These are phyloP conservation scores for Oryza meridionalis DNA, from an alignment of 176 grass and related monocot species.

Conservation along the genomic window DNA sequence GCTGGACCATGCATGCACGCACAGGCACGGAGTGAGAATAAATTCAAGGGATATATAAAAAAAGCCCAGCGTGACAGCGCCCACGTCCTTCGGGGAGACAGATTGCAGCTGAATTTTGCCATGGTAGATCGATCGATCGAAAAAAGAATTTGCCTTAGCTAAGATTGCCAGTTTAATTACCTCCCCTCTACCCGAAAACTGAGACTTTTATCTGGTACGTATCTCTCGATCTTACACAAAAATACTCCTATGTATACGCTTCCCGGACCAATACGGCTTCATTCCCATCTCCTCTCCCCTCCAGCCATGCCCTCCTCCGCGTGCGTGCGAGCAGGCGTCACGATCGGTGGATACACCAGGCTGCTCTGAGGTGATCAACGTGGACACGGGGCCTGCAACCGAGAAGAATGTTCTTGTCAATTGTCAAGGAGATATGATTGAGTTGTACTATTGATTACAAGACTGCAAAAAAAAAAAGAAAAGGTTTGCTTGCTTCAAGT, in stretches of 20 bases:
- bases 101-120: background rate
- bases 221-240: conserved; percentile 25
- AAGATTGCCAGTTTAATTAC: background rate
- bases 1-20: background rate
- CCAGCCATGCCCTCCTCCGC: conserved; percentile 12
- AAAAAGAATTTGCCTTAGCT: conserved; percentile 44
- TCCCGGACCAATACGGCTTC: conserved; percentile 65
- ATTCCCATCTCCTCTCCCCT: conserved; percentile 49
- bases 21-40: background rate
- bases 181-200: conserved; percentile 33
- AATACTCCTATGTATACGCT: conserved; percentile 52
- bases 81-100: background rate
- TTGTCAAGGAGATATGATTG: background rate
- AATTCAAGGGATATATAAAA: background rate
- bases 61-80: background rate
- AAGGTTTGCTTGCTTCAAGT: background rate
- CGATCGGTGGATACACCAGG: background rate
- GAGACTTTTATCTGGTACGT: conserved; percentile 33
- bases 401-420: background rate
- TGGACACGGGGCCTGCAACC: conserved; percentile 28
- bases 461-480: background rate
- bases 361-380: conserved; percentile 27
- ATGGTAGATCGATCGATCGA: conserved; percentile 15
- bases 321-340: conserved; percentile 18
- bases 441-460: background rate